Evolutionary conservation across 257 asterid species (phyloP).

Genomic region (Solanum chmielewskii): DNA sequence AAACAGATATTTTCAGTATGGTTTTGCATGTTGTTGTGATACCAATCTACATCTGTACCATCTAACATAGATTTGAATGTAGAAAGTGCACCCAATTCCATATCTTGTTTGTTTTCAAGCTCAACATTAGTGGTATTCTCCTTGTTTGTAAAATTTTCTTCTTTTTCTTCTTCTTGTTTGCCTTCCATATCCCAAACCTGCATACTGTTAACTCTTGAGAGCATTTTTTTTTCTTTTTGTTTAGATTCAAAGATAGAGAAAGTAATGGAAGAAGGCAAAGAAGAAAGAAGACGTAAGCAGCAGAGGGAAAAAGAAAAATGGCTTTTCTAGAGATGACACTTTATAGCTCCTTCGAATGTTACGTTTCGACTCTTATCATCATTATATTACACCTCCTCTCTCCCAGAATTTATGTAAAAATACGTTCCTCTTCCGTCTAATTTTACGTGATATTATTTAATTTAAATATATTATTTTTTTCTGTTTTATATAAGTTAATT

Average conservation of each 20-base stretch:
- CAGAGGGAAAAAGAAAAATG: slow-evolving; percentile 15
- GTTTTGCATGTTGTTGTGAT: slow-evolving; percentile 30
- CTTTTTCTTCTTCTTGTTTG: slow-evolving; percentile 20
- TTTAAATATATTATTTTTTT: fast-evolving
- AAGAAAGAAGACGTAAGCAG: slow-evolving; percentile 3
- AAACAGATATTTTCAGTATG: slow-evolving; percentile 22
- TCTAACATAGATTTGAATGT: slow-evolving; percentile 73
- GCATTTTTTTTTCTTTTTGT: slow-evolving; percentile 10
- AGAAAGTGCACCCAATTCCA: slow-evolving; percentile 46
- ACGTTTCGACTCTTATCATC: background rate
- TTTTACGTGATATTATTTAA: background rate
- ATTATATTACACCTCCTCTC: background rate
- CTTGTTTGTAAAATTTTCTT: background rate
- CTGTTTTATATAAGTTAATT: fast-evolving
- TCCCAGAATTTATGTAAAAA: background rate
- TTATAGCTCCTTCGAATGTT: slow-evolving; percentile 9
- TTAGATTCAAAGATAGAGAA: background rate
- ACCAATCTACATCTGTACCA: slow-evolving; percentile 63
- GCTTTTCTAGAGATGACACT: slow-evolving; percentile 11
- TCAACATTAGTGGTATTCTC: background rate
- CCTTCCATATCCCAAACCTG: slow-evolving; percentile 53
- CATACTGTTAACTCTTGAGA: slow-evolving; percentile 55
- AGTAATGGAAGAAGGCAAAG: background rate
- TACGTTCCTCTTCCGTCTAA: fast-evolving
- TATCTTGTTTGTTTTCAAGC: slow-evolving; percentile 16